Evolutionary conservation across 2,329 filamentous ascomycete species (phyloP).

Genomic region (Fusarium caatingaense): DNA sequence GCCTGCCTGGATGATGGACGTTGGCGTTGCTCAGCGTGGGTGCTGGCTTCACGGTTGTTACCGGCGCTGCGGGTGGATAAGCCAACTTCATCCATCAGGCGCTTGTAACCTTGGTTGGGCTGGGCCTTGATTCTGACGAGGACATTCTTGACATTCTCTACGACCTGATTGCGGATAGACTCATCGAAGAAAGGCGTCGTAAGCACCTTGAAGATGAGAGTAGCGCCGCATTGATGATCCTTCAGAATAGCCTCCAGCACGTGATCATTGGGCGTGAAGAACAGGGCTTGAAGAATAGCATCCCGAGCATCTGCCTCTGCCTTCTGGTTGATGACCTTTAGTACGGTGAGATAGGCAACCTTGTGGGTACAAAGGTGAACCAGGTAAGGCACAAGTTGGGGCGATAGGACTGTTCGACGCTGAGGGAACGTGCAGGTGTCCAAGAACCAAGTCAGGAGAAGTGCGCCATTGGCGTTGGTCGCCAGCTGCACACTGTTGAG

Average conservation of each 20-base stretch:
- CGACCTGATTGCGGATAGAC: slow-evolving; percentile 84
- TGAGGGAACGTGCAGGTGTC: slow-evolving; percentile 97
- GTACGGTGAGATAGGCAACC: slow-evolving; percentile 94
- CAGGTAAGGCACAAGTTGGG: slow-evolving; percentile 89
- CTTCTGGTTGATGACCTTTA: slow-evolving; percentile 99
- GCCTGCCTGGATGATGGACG: slow-evolving; percentile 68
- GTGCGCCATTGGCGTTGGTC: slow-evolving; percentile 93
- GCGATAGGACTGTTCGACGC: slow-evolving; percentile 90
- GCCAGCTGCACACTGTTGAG: slow-evolving; percentile 96
- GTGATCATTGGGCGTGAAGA: slow-evolving; percentile 89
- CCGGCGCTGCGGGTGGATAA: slow-evolving; percentile 74
- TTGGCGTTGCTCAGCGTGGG: slow-evolving; percentile 62
- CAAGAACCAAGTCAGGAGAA: slow-evolving; percentile 96
- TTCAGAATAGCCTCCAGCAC: slow-evolving; percentile 89
- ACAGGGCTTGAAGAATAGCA: slow-evolving; percentile 87
- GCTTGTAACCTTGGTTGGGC: slow-evolving; percentile 95
- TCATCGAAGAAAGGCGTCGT: slow-evolving; percentile 99
- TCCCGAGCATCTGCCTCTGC: slow-evolving; percentile 93
- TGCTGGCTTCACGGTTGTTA: slow-evolving; percentile 57
- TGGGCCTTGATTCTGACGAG: slow-evolving; percentile 91
- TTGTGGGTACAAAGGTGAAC: slow-evolving; percentile 98
- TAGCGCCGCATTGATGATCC: slow-evolving; percentile 92
- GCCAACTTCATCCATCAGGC: slow-evolving; percentile 98
- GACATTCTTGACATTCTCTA: slow-evolving; percentile 92
- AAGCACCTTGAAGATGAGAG: slow-evolving; percentile 97